phyloP scores from a whole-genome alignment of 1,284 basidiomycete species.

The Irpex lacteus region DNA sequence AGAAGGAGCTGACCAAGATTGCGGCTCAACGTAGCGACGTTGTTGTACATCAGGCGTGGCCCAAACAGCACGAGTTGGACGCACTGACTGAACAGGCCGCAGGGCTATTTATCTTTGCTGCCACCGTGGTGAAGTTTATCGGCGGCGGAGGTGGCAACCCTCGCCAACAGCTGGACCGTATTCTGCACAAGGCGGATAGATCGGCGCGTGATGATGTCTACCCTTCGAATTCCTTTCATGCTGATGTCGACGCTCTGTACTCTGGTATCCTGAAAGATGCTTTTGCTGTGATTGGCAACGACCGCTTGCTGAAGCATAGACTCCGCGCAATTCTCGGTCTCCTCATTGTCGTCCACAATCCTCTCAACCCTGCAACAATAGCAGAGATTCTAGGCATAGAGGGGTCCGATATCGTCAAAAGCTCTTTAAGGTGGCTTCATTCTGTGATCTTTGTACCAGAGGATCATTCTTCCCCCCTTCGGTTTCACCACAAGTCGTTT shows the following conservation, averaged over 20 bases:
- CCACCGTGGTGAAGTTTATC: conserved; percentile 4
- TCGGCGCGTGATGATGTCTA: not conserved
- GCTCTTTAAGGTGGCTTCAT: not conserved
- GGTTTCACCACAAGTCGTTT: conserved; percentile 3
- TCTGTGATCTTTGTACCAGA: conserved; percentile 3
- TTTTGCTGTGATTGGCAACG: not conserved
- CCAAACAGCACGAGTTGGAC: not conserved
- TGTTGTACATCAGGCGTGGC: not conserved
- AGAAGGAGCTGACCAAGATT: not conserved
- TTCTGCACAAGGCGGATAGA: not conserved
- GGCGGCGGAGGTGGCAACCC: not conserved
- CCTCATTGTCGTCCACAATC: not conserved
- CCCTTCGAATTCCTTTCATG: no score
- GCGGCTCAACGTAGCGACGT: not conserved
- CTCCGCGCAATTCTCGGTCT: not conserved
- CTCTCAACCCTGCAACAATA: not conserved
- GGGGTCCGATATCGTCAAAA: not conserved
- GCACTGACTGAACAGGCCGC: not conserved
- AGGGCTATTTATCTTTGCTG: conserved; percentile 6
- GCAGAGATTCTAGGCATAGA: not conserved
- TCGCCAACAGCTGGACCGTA: not conserved
- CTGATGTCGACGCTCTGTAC: not conserved
- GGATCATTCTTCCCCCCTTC: not conserved
- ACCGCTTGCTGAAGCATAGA: not conserved
- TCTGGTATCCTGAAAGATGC: not conserved